These are phyloP conservation scores for Beta macrorhiza DNA, from an alignment of 179 eudicot species.

Conservation along the genomic window DNA sequence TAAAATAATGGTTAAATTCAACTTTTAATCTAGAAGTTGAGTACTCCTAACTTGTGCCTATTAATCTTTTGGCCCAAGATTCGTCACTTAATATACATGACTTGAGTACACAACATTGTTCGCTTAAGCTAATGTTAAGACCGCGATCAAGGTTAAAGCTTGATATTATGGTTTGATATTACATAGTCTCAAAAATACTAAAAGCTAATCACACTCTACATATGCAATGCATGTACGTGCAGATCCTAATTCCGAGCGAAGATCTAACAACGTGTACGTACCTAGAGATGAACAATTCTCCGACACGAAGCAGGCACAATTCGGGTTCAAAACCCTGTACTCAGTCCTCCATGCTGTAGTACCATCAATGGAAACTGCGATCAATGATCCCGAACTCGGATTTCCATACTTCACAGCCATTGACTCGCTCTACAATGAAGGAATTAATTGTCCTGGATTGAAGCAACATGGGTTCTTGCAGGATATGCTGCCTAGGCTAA, in stretches of 20 bases:
- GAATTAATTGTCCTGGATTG: slow-evolving; percentile 38
- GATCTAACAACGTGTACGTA: slow-evolving; percentile 45
- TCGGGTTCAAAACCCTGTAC: slow-evolving; percentile 47
- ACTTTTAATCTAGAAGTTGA: too few relatives aligned
- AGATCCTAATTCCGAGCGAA: slow-evolving; percentile 60
- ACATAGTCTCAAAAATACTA: too few relatives aligned
- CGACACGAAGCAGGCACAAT: slow-evolving; percentile 47
- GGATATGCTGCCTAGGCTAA: slow-evolving; percentile 46
- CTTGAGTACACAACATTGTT: too few relatives aligned
- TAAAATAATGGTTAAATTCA: too few relatives aligned
- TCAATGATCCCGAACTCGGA: slow-evolving; percentile 37
- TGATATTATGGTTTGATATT: too few relatives aligned
- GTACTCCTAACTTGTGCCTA: too few relatives aligned
- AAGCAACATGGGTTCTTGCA: background rate
- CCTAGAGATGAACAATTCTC: slow-evolving; percentile 81
- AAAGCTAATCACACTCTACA: too few relatives aligned
- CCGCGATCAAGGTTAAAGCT: too few relatives aligned
- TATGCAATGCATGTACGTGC: background rate
- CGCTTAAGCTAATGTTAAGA: too few relatives aligned
- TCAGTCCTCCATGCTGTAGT: slow-evolving; percentile 54
- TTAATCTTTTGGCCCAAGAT: too few relatives aligned
- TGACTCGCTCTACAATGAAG: slow-evolving; percentile 52
- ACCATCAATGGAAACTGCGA: slow-evolving; percentile 42
- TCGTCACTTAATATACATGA: too few relatives aligned
- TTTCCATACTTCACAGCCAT: slow-evolving; percentile 57